Base-by-base conservation (phyloP, 306 rosid genomes). In the Cucurbita argyrosperma region DNA sequence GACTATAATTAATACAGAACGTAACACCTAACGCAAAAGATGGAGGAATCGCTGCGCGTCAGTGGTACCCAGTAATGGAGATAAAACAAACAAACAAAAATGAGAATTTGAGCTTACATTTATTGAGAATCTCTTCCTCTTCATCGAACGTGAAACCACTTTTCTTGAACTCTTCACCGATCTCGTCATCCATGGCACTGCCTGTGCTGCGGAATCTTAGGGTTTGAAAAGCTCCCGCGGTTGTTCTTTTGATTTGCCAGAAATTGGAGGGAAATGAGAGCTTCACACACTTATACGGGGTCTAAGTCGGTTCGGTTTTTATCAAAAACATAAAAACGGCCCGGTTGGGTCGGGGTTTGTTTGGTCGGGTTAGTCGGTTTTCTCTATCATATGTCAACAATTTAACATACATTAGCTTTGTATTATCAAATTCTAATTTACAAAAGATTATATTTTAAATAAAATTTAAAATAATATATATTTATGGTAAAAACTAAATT, bases 121-220 rank as follows among this genome's bases (percentile, higher is more conserved):
- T 89, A 53, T 78, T 81, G 60, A 90, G 83, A 47, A 91, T 71
- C 79, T 91, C 96, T 62, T 87, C 87, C 78, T 91, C 96, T 46
- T 88, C 89, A 1, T 85, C 95, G 62, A 94, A 78, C 30, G 60
- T 45, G 82, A 94, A 94, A 11, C 85, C 81, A 12, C 66, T 76
- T 47, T 76, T 76, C 80, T 70, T 74, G 87, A 94, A 91, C 60
- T 85, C 95, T 26, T 79, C 83, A 53, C 85, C 84, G 74, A 94
- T 89, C 79, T 91, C 89, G 40, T 83, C 97, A 74, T 91, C 96
- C 96, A 94, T 91, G 76, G 80, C 81, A 60, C 50, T 51, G 76
- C 75, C 80, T 63, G 37, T 46, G 59, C 16, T 18, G 21, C 45
- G 38, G 68, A 13, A 38, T 62, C 23, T 16, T 62, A 62, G 46